phyloP scores from a whole-genome alignment of 2,329 filamentous ascomycete genomes.

The Zarea fungicola region DNA sequence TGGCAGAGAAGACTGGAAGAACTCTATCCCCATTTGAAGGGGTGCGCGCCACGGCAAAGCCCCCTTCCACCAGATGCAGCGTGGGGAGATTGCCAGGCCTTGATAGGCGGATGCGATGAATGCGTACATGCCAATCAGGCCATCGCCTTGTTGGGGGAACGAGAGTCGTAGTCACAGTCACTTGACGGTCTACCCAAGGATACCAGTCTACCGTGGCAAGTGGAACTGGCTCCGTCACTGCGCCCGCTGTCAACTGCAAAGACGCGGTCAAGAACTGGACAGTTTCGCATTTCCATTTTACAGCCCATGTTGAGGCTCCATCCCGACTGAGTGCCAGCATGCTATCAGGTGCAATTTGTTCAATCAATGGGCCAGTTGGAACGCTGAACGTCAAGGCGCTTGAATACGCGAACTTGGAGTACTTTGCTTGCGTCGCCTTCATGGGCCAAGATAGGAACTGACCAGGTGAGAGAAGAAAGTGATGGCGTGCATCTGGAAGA shows the following conservation, averaged over 20 bases:
- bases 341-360: constrained; percentile 30
- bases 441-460: constrained; percentile 33
- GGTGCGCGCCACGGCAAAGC: constrained; percentile 16
- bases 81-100: not conserved
- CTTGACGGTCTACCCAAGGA: constrained; percentile 17
- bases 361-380: constrained; percentile 29
- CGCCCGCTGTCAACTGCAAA: not conserved
- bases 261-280: constrained; percentile 3
- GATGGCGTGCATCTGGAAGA: constrained; percentile 27
- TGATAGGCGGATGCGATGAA: constrained; percentile 18
- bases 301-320: constrained; percentile 24
- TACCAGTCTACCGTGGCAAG: not conserved
- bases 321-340: constrained; percentile 26
- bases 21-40: not conserved
- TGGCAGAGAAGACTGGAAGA: not conserved
- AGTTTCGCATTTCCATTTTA: constrained; percentile 24
- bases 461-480: constrained; percentile 36
- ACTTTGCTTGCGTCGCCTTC: constrained; percentile 39
- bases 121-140: constrained; percentile 28
- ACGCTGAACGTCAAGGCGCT: constrained; percentile 42
- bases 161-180: constrained; percentile 23
- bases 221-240: not conserved
- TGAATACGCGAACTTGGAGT: constrained; percentile 43
- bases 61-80: constrained; percentile 18
- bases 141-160: constrained; percentile 24